phyloP scores from a whole-genome alignment of 2,329 filamentous ascomycete species.

The Chaetothyriales sp. region DNA sequence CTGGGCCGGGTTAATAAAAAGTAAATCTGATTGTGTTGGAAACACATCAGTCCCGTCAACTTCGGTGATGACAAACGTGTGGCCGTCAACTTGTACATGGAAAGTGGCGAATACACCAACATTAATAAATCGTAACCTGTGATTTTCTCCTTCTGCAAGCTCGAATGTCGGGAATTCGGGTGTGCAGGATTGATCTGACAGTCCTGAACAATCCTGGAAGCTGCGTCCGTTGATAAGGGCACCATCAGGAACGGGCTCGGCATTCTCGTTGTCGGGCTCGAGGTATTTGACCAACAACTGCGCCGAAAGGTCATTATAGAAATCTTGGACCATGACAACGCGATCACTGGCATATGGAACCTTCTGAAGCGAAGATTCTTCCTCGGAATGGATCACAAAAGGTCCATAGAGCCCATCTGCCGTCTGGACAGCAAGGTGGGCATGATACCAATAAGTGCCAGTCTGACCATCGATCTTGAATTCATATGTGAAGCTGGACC shows the following conservation, averaged over 20 bases:
- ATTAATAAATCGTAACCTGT: conserved; percentile 58
- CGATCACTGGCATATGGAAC: conserved; percentile 45
- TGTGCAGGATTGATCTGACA: neutral
- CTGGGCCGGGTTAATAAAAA: conserved; percentile 51
- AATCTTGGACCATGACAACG: conserved; percentile 54
- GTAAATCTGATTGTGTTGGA: conserved; percentile 38
- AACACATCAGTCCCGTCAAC: conserved; percentile 22
- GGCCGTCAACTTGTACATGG: conserved; percentile 22
- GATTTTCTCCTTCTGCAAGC: conserved; percentile 52
- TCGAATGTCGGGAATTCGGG: conserved; percentile 13
- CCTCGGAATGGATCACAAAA: conserved; percentile 45
- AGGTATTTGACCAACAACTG: conserved; percentile 47
- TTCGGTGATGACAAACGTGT: conserved; percentile 27
- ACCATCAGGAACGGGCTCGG: conserved; percentile 34
- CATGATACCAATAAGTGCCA: conserved; percentile 53
- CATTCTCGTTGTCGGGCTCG: conserved; percentile 21
- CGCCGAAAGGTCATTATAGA: conserved; percentile 48
- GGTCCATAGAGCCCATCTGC: conserved; percentile 54
- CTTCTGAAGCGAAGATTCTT: conserved; percentile 30
- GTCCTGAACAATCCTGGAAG: conserved; percentile 32
- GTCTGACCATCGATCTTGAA: conserved; percentile 43
- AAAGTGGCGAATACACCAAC: conserved; percentile 53
- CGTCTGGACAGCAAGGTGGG: conserved; percentile 47
- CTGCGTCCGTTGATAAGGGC: conserved; percentile 51
- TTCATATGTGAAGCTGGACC: conserved; percentile 47